Conservation (phyloP, 2,329 filamentous ascomycete species). For the Venturia oleaginea region DNA sequence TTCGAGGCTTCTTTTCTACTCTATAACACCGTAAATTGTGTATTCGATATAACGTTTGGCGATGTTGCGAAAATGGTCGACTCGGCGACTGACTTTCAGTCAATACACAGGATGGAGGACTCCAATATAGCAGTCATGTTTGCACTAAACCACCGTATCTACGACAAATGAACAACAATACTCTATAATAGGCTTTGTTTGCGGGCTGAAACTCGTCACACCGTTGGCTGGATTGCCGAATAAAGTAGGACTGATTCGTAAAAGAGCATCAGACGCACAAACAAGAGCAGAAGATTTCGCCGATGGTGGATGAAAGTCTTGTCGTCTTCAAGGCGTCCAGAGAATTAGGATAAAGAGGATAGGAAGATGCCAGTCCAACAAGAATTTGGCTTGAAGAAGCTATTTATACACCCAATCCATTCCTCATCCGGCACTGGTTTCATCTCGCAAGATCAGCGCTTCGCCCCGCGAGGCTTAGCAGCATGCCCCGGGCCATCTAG, state of each 20-base stretch:
- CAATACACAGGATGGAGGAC: too few species aligned
- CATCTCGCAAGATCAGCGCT: background rate
- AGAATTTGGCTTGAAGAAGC: background rate
- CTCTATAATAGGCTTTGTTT: too few species aligned
- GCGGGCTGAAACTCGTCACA: background rate
- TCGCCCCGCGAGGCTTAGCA: conserved; percentile 2
- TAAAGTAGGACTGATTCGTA: background rate
- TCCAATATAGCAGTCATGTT: too few species aligned
- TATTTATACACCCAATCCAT: background rate
- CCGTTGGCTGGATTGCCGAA: background rate
- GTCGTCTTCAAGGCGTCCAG: background rate
- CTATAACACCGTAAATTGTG: background rate
- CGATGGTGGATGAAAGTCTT: background rate
- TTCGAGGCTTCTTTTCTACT: background rate
- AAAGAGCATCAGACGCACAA: background rate
- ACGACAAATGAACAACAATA: too few species aligned
- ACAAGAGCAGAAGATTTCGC: background rate
- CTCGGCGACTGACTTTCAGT: too few species aligned
- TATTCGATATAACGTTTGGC: background rate
- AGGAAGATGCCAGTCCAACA: background rate
- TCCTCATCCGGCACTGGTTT: background rate
- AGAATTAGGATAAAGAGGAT: background rate
- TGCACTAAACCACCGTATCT: too few species aligned
- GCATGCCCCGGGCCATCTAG: background rate
- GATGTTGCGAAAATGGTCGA: background rate